Evolutionary conservation across 306 rosid species (phyloP), one percentile per base, ranked within the genome.

Genomic region (Medicago lupulina): DNA sequence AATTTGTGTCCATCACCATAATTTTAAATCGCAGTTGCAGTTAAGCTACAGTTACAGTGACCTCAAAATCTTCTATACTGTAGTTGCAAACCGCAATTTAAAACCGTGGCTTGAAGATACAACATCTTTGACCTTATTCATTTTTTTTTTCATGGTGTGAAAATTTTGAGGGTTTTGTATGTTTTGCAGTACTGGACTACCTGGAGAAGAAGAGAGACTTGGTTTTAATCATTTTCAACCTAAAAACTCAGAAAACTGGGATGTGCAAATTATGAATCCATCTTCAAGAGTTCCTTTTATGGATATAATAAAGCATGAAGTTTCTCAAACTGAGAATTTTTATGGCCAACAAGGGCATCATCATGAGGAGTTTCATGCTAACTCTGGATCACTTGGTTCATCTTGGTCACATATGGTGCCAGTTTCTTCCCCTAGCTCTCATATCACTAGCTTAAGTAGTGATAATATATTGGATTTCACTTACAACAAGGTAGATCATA

Each of bases 391-490:
- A 28, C 43, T 17, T 40, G 34, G 7, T 12, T 41, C 81, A 69
- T 40, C 83, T 78, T 93, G 91, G 89, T 75, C 90, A 44, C 85
- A 81, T 49, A 75, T 82, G 76, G 78, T 85, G 76, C 84, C 87
- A 76, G 81, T 86, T 81, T 85, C 94, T 79, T 91, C 95, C 10
- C 82, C 95, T 17, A 74, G 64, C n/a, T 83, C 92, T 67, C 75
- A 82, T 74, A 79, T 83, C 76, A 84, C 92, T 68, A 86, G 80
- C 74, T 58, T 80, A 36, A 61, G 79, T 54, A 81, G 71, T 71
- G 80, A 80, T 72, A 87, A 84, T 40, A 73, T 86, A 6, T 75
- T 89, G 82, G 92, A 89, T 77, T 91, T 91, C 89, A 76, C 91
- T 78, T 80, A 82, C 59, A 82, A 86, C 78, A 85, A 85, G 66